Conservation (phyloP, 192 early-diverging fungal species). For the Backusella tuberculispora region DNA sequence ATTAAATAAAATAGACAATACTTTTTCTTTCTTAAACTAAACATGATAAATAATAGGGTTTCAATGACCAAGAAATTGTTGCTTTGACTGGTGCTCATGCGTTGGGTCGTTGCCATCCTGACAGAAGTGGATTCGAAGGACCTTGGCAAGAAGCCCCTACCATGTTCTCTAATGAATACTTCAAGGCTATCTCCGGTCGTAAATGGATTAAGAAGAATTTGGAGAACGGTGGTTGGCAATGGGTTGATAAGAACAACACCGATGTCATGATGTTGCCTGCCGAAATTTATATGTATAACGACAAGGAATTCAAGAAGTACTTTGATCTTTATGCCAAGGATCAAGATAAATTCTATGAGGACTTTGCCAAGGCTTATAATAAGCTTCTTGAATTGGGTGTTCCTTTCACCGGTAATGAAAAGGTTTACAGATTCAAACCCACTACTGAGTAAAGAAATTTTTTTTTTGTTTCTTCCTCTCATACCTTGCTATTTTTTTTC, state of each 20-base stretch:
- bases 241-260: conserved; percentile 74
- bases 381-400: conserved; percentile 92
- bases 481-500: conserved; percentile 1
- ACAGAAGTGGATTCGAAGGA: conserved; percentile 77
- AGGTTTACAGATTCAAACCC: conserved; percentile 70
- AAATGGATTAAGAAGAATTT: conserved; percentile 77
- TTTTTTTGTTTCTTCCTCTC: neutral
- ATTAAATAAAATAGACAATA: neutral
- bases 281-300: conserved; percentile 56
- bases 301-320: conserved; percentile 74
- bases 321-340: conserved; percentile 89
- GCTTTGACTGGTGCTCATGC: conserved; percentile 74
- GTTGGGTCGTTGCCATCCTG: conserved; percentile 75
- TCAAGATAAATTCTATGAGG: conserved; percentile 85
- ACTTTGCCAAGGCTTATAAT: conserved; percentile 82
- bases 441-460: conserved; percentile 53
- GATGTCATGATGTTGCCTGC: conserved; percentile 68
- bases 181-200: conserved; percentile 74
- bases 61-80: conserved; percentile 82
- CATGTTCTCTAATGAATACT: conserved; percentile 89
- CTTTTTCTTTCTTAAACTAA: neutral
- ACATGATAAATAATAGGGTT: conserved; percentile 43
- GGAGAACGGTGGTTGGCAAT: conserved; percentile 87
- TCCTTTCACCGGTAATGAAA: conserved; percentile 66
- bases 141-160: conserved; percentile 93